A percentile compares a stretch with the other conserved stretches of the same genome.
Conservation (phyloP, 352 stramenopile genomes). For the Pythium insidiosum region DNA sequence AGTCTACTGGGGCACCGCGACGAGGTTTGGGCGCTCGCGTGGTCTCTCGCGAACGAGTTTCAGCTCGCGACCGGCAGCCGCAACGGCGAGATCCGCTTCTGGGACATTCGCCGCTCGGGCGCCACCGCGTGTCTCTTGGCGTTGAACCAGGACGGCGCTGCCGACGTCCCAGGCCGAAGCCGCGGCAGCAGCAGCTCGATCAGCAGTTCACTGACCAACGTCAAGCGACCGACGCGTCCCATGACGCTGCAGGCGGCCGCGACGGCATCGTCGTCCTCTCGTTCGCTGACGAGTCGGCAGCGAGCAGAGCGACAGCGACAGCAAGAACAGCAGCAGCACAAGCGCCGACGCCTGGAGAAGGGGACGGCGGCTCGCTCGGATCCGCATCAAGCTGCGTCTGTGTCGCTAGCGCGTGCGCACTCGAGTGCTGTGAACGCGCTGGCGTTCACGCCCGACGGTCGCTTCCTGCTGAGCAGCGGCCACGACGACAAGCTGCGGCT, state of each 20-base stretch:
- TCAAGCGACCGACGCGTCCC: conserved; percentile 24
- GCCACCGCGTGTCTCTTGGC: conserved; percentile 75
- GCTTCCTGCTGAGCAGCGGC: conserved; percentile 53
- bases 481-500: conserved; percentile 52
- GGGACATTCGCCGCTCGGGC: conserved; percentile 83
- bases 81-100: conserved; percentile 68
- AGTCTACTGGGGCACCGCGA: conserved; percentile 71
- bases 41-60: conserved; percentile 66
- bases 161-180: conserved; percentile 33
- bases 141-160: conserved; percentile 62
- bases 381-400: conserved; percentile 40
- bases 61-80: conserved; percentile 47
- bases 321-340: not conserved
- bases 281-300: no score
- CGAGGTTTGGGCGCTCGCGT: conserved; percentile 70
- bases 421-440: conserved; percentile 42
- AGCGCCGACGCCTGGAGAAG: conserved; percentile 16
- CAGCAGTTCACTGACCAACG: conserved; percentile 46
- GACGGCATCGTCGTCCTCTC: conserved; percentile 1
- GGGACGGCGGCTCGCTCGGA: conserved; percentile 27
- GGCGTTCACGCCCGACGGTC: conserved; percentile 51
- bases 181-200: no score
- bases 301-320: conserved; percentile 2
- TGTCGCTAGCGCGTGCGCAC: conserved; percentile 44
- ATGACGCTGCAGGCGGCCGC: conserved; percentile 23